Evolutionary conservation across 2,329 filamentous ascomycete genomes (phyloP).

Genomic region (Aspergillus latus): DNA sequence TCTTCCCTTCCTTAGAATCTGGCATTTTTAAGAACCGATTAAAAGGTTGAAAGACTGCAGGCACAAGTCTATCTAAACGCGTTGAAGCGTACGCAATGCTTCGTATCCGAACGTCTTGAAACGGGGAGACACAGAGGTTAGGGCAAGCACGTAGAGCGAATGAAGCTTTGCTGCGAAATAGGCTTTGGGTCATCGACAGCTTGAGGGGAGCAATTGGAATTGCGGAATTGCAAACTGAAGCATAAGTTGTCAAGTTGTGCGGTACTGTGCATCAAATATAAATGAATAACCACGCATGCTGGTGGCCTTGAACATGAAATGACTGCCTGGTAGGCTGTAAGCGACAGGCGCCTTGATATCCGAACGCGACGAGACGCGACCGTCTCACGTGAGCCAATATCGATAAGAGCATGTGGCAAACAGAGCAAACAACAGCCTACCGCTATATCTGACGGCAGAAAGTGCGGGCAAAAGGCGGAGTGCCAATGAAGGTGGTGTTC

Average conservation of each 20-base stretch:
- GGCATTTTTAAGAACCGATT: conserved; percentile 15
- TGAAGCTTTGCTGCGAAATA: conserved; percentile 7
- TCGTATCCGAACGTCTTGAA: background rate
- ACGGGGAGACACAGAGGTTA: background rate
- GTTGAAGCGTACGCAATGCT: background rate
- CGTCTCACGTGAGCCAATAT: conserved; percentile 20
- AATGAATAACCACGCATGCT: conserved; percentile 3
- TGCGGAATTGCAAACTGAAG: conserved; percentile 11
- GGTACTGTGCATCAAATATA: background rate
- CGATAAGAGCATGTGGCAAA: background rate
- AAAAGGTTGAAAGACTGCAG: background rate
- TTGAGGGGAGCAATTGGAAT: conserved; percentile 14
- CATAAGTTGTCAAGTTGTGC: conserved; percentile 19
- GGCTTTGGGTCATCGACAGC: conserved; percentile 10
- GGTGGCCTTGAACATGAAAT: background rate
- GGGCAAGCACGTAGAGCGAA: background rate
- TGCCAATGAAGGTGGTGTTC: conserved; percentile 7
- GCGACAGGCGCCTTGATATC: conserved; percentile 13
- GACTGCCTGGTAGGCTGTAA: conserved; percentile 14
- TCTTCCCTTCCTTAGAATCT: conserved; percentile 51
- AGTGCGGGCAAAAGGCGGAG: conserved; percentile 16
- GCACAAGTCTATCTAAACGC: background rate
- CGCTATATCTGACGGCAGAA: conserved; percentile 30
- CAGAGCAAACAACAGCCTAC: conserved; percentile 11
- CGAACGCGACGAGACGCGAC: conserved; percentile 27